A percentile compares a stretch with the other conserved stretches of the same genome.
Evolutionary conservation across 768 basidiomycete genomes (phyloP).

Genomic region (Hericium rajendrae): DNA sequence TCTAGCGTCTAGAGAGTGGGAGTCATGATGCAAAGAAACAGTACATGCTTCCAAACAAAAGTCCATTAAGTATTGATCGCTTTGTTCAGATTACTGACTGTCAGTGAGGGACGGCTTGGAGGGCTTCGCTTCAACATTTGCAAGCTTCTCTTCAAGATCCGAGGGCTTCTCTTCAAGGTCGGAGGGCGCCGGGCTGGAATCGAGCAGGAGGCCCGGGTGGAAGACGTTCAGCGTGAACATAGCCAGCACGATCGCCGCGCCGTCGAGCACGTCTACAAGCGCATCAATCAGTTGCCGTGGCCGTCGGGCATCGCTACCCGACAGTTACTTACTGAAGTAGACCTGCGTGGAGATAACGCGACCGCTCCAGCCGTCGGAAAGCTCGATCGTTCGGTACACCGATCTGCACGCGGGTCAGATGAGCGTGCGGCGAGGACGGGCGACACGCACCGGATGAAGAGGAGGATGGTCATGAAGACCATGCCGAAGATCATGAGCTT

Average conservation of each 20-base stretch:
- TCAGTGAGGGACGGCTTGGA: no score
- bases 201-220: constrained; percentile 34
- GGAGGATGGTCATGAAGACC: constrained; percentile 1
- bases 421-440: not conserved
- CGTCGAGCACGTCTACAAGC: constrained; percentile 38
- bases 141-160: no score
- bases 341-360: constrained; percentile 6
- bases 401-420: constrained; percentile 1
- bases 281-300: not conserved
- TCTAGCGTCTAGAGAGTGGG: no score
- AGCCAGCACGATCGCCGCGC: constrained; percentile 36
- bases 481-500: constrained; percentile 6
- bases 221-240: constrained; percentile 35
- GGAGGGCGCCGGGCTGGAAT: no score
- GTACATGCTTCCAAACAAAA: no score
- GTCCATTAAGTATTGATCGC: no score
- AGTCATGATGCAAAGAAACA: no score
- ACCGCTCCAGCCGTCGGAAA: constrained; percentile 8
- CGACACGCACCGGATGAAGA: constrained; percentile 10
- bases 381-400: constrained; percentile 9
- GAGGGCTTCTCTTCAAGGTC: no score
- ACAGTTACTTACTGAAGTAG: constrained; percentile 1
- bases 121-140: no score
- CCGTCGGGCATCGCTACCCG: not conserved
- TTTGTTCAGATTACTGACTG: no score